Percentiles rank a stretch among this genome's conserved stretches.
Conservation (phyloP, 805 yeast species). For the Nakazawaea sp. region DNA sequence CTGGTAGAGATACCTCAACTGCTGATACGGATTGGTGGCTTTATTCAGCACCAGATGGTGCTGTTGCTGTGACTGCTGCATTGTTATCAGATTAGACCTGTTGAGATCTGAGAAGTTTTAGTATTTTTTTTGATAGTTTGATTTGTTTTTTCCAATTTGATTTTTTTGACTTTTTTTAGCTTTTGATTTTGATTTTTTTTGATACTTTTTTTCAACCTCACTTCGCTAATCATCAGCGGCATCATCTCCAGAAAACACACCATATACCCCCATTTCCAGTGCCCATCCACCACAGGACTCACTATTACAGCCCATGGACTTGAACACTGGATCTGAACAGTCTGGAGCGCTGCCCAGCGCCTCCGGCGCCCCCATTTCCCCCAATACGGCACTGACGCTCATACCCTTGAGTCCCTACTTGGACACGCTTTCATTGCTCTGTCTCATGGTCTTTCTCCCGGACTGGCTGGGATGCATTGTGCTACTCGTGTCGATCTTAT, state of each 20-base stretch:
- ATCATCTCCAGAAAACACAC: constrained; percentile 1
- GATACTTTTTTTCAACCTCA: constrained; percentile 1
- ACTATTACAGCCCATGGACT: no score
- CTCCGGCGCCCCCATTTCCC: no score
- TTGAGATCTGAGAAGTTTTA: neutral
- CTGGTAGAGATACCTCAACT: constrained; percentile 9
- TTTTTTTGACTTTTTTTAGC: neutral
- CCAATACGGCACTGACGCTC: constrained; percentile 17
- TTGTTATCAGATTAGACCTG: no score
- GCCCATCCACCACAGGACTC: no score
- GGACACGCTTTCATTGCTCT: constrained; percentile 26
- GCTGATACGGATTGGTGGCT: constrained; percentile 9
- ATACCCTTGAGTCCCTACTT: constrained; percentile 22
- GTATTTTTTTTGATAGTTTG: neutral
- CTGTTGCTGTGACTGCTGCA: constrained; percentile 3
- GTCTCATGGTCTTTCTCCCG: constrained; percentile 23
- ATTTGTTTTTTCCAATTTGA: neutral
- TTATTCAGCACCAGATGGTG: neutral
- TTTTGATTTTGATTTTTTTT: no score
- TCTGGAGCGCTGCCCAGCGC: no score
- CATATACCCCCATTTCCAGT: constrained; percentile 15
- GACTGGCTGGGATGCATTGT: constrained; percentile 13
- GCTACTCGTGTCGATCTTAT: constrained; percentile 7
- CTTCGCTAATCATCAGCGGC: neutral
- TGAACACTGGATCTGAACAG: no score